Evolutionary conservation across 805 yeast genomes (phyloP), one percentile per base, ranked within the genome.

Genomic region (Cyberlindnera saturnus): DNA sequence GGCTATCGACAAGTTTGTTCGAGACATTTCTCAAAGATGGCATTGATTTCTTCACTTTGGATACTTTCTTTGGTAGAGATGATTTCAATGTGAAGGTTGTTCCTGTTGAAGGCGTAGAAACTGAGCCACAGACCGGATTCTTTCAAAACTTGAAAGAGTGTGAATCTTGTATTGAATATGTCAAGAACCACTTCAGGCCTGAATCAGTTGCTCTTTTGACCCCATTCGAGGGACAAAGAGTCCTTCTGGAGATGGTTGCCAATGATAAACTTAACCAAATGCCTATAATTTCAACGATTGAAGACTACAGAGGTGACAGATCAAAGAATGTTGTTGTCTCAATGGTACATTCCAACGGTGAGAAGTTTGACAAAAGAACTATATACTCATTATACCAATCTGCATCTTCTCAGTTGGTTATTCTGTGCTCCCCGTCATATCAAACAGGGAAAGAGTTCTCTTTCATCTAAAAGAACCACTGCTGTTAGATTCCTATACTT

Each of bases 121-220:
- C 53, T 2, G 60, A 57, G 38, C 53, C 57, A 2, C 40, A 46
- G 1, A 53, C 60, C 1, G 57, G 53, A 1, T 45, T 55, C 28
- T 58, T 40, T 57, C 73, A 66, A 33, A 52, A 72, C 44, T 41
- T 67, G n/a, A 65, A 60, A 9, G 77, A 77, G 48, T 81, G 80
- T 0, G 76, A 73, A 46, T 71, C 60, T 43, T 62, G 70, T 15
- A 74, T 74, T 14, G 57, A 62, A 0, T 46, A 76, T 6, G 76
- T 62, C 50, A 69, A 67, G 56, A 76, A 74, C 44, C 59, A 79
- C 70, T 51, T 73, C 11, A 34, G 44, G 5, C 45, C 67, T 4
- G 76, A 75, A 45, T 64, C 74, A 0, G 66, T 80, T 16, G 60
- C 65, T 16, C 66, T 81, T 9, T 48, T 70, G 20, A 66, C 77